Conservation (phyloP, 768 basidiomycete species). For the Boletus rubroflammeus region DNA sequence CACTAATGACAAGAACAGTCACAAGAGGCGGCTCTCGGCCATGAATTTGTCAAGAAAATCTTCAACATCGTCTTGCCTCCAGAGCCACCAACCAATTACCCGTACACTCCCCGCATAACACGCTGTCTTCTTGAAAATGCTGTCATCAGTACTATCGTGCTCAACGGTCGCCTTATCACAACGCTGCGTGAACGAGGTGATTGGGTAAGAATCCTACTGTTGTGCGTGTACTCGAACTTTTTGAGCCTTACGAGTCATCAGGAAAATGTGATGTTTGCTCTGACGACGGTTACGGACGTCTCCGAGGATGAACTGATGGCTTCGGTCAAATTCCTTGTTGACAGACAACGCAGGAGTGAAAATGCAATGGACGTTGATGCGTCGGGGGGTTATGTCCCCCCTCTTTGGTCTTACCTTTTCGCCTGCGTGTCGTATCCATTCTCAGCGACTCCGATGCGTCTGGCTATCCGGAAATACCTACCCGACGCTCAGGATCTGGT, state of each 20-base stretch:
- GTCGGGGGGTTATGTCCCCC: constrained; percentile 26
- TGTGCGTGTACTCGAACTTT: too few species aligned
- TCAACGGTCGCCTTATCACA: constrained; percentile 54
- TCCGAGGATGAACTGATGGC: constrained; percentile 62
- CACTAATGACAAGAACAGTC: constrained; percentile 14
- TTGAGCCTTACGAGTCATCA: constrained; percentile 4
- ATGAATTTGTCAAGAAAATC: constrained; percentile 59
- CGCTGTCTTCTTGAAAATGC: constrained; percentile 54
- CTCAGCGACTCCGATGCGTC: constrained; percentile 37
- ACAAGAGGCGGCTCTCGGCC: constrained; percentile 25
- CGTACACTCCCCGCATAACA: constrained; percentile 56
- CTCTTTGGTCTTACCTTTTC: constrained; percentile 37
- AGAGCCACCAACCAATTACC: constrained; percentile 31
- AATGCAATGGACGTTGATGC: constrained; percentile 38
- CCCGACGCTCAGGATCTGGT: constrained; percentile 39
- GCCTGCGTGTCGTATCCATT: constrained; percentile 39
- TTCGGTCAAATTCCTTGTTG: constrained; percentile 44
- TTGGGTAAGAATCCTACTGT: constrained; percentile 49
- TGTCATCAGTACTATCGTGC: constrained; percentile 58
- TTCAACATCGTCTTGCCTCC: constrained; percentile 49
- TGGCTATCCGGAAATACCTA: constrained; percentile 42
- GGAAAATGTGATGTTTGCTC: constrained; percentile 46
- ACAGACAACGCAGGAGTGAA: constrained; percentile 31
- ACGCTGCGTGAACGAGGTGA: constrained; percentile 53
- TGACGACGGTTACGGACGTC: constrained; percentile 57